Percentiles rank a stretch among this genome's conserved stretches.
Conservation (phyloP, 1,284 basidiomycete species). For the Ustilago cynodontis region DNA sequence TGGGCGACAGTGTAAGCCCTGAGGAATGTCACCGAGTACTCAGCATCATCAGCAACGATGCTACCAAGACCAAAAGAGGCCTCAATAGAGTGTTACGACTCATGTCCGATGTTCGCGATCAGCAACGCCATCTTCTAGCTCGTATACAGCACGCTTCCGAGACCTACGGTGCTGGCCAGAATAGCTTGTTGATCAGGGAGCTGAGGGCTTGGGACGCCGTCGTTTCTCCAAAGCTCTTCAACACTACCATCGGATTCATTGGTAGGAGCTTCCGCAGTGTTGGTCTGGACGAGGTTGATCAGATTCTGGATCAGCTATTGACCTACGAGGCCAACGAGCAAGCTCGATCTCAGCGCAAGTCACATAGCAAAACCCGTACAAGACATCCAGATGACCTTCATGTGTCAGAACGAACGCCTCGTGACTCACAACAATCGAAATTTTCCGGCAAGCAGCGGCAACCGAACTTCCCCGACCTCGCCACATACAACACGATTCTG, state of each 20-base stretch:
- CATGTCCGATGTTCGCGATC: slow-evolving; percentile 28
- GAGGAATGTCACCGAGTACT: slow-evolving; percentile 15
- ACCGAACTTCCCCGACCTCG: slow-evolving; percentile 33
- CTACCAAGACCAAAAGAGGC: slow-evolving; percentile 20
- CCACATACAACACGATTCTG: slow-evolving; percentile 49
- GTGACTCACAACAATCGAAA: slow-evolving; percentile 14
- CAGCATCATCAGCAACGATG: slow-evolving; percentile 19
- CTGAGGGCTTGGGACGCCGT: slow-evolving; percentile 29
- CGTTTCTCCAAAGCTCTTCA: slow-evolving; percentile 25
- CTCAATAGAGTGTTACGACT: slow-evolving; percentile 26
- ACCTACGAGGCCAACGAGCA: slow-evolving; percentile 44
- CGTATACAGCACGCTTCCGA: slow-evolving; percentile 21
- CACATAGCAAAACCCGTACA: neutral
- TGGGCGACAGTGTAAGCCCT: slow-evolving; percentile 6
- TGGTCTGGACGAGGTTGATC: slow-evolving; percentile 35
- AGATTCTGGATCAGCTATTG: slow-evolving; percentile 34
- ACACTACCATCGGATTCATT: slow-evolving; percentile 18
- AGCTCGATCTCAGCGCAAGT: neutral
- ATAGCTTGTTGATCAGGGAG: neutral
- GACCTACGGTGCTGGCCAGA: neutral
- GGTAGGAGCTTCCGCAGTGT: slow-evolving; percentile 31
- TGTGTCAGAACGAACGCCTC: no score
- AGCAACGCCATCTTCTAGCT: slow-evolving; percentile 27
- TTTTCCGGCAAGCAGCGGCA: slow-evolving; percentile 6
- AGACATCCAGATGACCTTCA: neutral